Percentiles rank a stretch among this genome's conserved stretches.
phyloP scores from a whole-genome alignment of 306 rosid genomes.

The Corylus heterophylla region DNA sequence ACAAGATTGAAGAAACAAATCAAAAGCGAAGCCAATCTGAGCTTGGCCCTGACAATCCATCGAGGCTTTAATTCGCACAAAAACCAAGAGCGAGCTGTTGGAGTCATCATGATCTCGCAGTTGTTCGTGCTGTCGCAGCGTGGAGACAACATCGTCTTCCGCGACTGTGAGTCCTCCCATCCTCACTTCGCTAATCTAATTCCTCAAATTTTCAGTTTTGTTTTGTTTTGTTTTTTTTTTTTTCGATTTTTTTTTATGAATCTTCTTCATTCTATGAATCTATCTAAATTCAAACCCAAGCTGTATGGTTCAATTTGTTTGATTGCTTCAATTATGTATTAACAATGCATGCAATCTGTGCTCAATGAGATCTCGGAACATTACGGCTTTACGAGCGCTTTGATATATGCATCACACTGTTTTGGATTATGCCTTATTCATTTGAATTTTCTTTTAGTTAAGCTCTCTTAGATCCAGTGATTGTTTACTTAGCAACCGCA shows the following conservation, averaged over 20 bases:
- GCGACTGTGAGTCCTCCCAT: constrained; percentile 44
- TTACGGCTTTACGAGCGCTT: not conserved
- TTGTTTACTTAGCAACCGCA: not conserved
- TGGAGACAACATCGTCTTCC: constrained; percentile 55
- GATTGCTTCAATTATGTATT: no score
- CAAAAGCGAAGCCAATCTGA: not conserved
- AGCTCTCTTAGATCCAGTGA: constrained; percentile 17
- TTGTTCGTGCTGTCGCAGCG: constrained; percentile 56
- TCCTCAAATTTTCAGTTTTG: not conserved
- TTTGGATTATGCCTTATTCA: not conserved
- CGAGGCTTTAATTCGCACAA: not conserved
- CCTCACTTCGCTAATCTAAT: not conserved
- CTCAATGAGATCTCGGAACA: not conserved
- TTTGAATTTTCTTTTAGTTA: not conserved
- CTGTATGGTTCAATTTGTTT: not conserved
- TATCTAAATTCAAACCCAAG: not conserved
- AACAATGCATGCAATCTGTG: not conserved
- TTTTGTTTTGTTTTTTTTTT: not conserved
- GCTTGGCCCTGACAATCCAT: not conserved
- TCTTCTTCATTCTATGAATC: not conserved
- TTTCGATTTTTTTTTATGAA: not conserved
- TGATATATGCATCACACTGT: not conserved
- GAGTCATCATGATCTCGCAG: constrained; percentile 42
- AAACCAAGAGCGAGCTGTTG: not conserved
- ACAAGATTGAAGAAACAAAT: not conserved